Conservation (phyloP, 768 basidiomycete species). For the Collybia mongolica region DNA sequence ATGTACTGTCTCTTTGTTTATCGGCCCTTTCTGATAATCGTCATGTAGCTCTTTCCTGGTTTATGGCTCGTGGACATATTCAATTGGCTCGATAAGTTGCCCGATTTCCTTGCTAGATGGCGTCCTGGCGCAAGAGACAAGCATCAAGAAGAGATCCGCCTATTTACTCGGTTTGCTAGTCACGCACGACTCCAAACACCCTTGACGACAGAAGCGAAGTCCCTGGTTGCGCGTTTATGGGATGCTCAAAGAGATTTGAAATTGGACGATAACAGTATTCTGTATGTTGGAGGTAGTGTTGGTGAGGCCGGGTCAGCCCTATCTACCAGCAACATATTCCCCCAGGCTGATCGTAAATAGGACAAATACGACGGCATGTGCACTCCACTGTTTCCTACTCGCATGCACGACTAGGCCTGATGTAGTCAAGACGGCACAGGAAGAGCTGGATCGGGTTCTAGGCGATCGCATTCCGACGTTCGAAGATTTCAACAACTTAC, state of each 20-base stretch:
- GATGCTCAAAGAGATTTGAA: neutral
- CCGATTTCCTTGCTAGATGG: neutral
- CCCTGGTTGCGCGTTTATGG: conserved; percentile 3
- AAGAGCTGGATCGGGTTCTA: conserved; percentile 1
- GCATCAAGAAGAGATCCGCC: conserved; percentile 1
- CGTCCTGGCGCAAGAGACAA: neutral
- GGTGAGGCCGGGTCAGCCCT: conserved; percentile 3
- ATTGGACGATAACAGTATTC: conserved; percentile 3
- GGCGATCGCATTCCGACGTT: conserved; percentile 2
- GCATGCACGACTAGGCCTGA: conserved; percentile 1
- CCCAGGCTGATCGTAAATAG: neutral
- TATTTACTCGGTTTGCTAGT: conserved; percentile 7
- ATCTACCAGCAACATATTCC: neutral
- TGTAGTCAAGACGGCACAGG: conserved; percentile 2
- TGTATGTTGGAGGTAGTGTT: conserved; percentile 6
- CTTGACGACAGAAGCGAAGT: neutral
- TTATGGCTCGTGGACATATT: conserved; percentile 7
- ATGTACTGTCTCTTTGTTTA: neutral
- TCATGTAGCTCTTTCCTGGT: conserved; percentile 3
- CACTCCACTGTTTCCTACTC: conserved; percentile 2
- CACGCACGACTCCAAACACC: neutral
- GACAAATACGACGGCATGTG: conserved; percentile 6
- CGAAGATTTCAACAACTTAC: conserved; percentile 4
- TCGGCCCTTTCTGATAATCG: neutral
- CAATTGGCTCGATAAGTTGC: neutral